These are phyloP conservation scores for Zygosaccharomyces rouxii DNA, from an alignment of 805 yeast species.

Conservation along the genomic window DNA sequence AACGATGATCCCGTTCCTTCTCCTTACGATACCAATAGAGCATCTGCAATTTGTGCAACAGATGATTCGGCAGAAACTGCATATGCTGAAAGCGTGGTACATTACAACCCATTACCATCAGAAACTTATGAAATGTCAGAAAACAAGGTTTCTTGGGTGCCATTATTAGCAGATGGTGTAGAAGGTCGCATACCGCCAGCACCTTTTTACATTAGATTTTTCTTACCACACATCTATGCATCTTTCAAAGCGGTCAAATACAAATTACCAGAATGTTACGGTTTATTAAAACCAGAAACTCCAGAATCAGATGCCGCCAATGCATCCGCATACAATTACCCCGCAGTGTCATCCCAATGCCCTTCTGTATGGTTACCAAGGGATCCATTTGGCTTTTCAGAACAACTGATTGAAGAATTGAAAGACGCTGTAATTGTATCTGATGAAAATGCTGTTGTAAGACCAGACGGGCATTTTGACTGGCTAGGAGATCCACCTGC, in stretches of 20 bases:
- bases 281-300: slow-evolving; percentile 45
- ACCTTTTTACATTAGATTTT: slow-evolving; percentile 45
- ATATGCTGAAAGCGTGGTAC: slow-evolving; percentile 1
- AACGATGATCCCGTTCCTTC: not conserved
- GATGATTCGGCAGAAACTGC: not conserved
- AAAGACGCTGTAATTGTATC: slow-evolving; percentile 53
- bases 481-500: slow-evolving; percentile 53
- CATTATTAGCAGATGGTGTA: slow-evolving; percentile 66
- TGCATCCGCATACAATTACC: slow-evolving; percentile 69
- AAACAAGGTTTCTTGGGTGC: slow-evolving; percentile 39
- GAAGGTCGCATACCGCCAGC: slow-evolving; percentile 33
- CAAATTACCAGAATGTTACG: slow-evolving; percentile 56
- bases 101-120: slow-evolving; percentile 3
- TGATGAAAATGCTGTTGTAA: slow-evolving; percentile 63
- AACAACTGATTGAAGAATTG: slow-evolving; percentile 52
- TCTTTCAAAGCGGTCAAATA: slow-evolving; percentile 46
- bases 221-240: slow-evolving; percentile 52
- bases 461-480: slow-evolving; percentile 44
- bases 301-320: slow-evolving; percentile 34
- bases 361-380: slow-evolving; percentile 91
- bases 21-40: slow-evolving; percentile 1
- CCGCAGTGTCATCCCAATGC: slow-evolving; percentile 62
- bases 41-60: not conserved
- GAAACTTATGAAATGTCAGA: slow-evolving; percentile 16
- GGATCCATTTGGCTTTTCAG: slow-evolving; percentile 81